Evolutionary conservation across 768 basidiomycete species (phyloP).

Genomic region (Mycena sanguinolenta): DNA sequence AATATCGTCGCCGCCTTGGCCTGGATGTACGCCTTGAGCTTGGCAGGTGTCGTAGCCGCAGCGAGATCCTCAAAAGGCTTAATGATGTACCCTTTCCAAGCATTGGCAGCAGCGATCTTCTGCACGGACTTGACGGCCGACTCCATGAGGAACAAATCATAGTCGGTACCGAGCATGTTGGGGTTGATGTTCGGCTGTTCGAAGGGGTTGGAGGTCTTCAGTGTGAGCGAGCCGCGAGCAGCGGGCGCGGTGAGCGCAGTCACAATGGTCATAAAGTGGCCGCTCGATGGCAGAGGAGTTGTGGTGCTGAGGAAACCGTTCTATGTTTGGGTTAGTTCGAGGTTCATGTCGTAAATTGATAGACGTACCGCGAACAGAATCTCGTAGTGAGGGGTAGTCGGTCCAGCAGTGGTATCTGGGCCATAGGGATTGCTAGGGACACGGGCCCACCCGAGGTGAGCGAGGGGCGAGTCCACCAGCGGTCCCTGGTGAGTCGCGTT

Average conservation of each 20-base stretch:
- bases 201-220: constrained; percentile 45
- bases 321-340: background rate
- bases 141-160: constrained; percentile 45
- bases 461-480: constrained; percentile 38
- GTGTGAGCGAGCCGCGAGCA: constrained; percentile 40
- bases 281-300: constrained; percentile 14
- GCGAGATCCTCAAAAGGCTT: constrained; percentile 35
- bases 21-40: constrained; percentile 40
- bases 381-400: constrained; percentile 42
- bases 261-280: constrained; percentile 22
- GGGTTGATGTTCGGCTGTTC: constrained; percentile 45
- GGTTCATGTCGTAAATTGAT: background rate
- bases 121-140: constrained; percentile 41
- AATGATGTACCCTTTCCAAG: constrained; percentile 46
- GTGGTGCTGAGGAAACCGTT: constrained; percentile 23
- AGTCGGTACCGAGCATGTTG: constrained; percentile 33
- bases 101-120: constrained; percentile 43
- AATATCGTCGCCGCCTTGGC: constrained; percentile 26
- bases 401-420: constrained; percentile 42
- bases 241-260: constrained; percentile 21
- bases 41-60: constrained; percentile 28
- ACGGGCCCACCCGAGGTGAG: constrained; percentile 38
- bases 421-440: constrained; percentile 18
- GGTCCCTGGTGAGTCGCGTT: constrained; percentile 40
- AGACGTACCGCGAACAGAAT: constrained; percentile 25